Evolutionary conservation across 225 moss, liverwort and hornwort genomes (phyloP).

Genomic region (Antitrichia curtipendula): DNA sequence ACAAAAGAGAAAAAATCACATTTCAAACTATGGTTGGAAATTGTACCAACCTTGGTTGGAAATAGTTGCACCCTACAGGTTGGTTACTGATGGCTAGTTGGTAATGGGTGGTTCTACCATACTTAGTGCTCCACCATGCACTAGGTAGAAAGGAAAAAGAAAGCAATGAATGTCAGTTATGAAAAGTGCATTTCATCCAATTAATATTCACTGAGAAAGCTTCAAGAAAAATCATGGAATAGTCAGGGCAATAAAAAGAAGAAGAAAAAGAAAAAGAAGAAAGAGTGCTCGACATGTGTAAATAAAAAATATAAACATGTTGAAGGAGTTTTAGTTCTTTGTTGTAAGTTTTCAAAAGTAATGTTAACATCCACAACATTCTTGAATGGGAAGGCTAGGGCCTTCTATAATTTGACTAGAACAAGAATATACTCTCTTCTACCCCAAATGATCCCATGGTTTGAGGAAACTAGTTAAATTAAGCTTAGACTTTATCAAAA

Average conservation of each 20-base stretch:
- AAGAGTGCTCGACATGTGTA: not conserved
- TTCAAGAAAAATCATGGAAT: not conserved
- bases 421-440: not conserved
- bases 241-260: not conserved
- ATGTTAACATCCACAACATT: not conserved
- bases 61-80: no score
- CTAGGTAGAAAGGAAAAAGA: not conserved
- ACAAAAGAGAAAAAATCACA: no score
- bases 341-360: not conserved
- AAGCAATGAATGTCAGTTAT: not conserved
- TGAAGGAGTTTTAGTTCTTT: not conserved
- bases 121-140: not conserved
- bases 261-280: not conserved
- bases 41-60: no score
- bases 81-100: no score
- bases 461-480: not conserved
- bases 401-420: no score
- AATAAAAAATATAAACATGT: not conserved
- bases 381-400: rapidly evolving
- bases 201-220: not conserved
- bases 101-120: no score
- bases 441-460: rapidly evolving
- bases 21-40: no score
- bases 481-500: not conserved
- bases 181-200: not conserved